Conservation (phyloP, 768 basidiomycete species). For the Kwoniella sp. region DNA sequence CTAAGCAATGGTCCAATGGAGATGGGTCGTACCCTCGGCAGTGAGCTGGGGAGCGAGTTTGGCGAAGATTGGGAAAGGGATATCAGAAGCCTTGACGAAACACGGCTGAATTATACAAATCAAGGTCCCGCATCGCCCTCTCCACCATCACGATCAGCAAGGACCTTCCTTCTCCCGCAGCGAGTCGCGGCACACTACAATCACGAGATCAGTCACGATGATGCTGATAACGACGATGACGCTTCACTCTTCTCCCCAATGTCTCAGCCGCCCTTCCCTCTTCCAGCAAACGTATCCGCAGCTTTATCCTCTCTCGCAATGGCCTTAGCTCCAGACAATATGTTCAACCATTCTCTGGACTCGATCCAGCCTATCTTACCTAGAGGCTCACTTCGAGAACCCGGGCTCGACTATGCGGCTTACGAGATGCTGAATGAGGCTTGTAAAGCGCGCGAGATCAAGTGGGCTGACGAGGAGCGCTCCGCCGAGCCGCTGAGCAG, state of each 20-base stretch:
- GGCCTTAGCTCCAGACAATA: constrained; percentile 31
- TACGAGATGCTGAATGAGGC: constrained; percentile 26
- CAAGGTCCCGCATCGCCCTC: background rate
- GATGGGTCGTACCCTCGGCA: constrained; percentile 34
- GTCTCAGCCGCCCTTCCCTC: constrained; percentile 27
- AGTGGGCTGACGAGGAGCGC: constrained; percentile 21
- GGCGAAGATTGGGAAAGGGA: constrained; percentile 34
- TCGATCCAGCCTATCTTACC: constrained; percentile 13
- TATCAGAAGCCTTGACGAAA: constrained; percentile 9
- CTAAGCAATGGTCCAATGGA: constrained; percentile 4
- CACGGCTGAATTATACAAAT: background rate
- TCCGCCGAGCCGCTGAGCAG: too few relatives aligned
- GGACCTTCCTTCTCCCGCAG: background rate
- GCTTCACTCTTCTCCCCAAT: constrained; percentile 14
- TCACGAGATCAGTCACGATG: background rate
- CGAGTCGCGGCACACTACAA: background rate
- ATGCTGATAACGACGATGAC: constrained; percentile 17
- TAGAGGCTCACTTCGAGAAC: constrained; percentile 19
- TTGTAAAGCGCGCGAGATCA: constrained; percentile 20
- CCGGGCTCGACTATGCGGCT: constrained; percentile 9
- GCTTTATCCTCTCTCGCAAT: constrained; percentile 39
- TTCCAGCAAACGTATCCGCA: constrained; percentile 40
- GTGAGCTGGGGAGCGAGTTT: constrained; percentile 45
- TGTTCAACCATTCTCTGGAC: constrained; percentile 11
- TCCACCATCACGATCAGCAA: constrained; percentile 2